Evolutionary conservation across 768 basidiomycete species (phyloP).

Genomic region (Guyanaporus albipodus): DNA sequence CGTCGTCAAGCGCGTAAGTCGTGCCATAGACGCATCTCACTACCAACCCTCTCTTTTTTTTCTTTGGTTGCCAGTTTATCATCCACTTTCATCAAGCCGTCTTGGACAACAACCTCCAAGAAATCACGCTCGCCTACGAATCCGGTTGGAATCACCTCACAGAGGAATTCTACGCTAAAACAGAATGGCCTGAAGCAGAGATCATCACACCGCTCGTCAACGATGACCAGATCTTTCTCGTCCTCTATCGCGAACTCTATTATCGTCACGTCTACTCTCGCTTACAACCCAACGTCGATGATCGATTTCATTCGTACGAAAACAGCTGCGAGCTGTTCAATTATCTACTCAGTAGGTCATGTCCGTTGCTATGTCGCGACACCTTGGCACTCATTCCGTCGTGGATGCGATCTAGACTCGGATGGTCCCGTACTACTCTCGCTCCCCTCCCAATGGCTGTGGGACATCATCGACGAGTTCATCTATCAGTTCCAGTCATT

Average conservation of each 20-base stretch:
- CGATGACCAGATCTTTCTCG: slow-evolving; percentile 94
- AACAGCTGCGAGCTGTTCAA: slow-evolving; percentile 99
- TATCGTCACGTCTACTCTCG: slow-evolving; percentile 96
- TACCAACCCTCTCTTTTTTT: slow-evolving; percentile 7
- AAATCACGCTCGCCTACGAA: slow-evolving; percentile 93
- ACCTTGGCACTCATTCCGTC: too few species aligned
- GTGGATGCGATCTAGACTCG: slow-evolving; percentile 54
- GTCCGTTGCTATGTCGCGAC: too few species aligned
- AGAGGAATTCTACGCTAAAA: slow-evolving; percentile 90
- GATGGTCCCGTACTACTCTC: slow-evolving; percentile 89
- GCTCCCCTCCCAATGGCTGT: slow-evolving; percentile 96
- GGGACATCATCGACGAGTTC: slow-evolving; percentile 97
- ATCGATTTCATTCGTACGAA: slow-evolving; percentile 96
- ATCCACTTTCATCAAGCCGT: slow-evolving; percentile 94
- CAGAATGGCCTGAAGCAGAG: slow-evolving; percentile 98
- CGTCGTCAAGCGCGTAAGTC: slow-evolving; percentile 78
- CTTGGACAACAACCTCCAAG: slow-evolving; percentile 81
- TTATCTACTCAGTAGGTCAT: slow-evolving; percentile 82
- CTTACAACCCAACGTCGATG: slow-evolving; percentile 91
- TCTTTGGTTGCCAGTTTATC: slow-evolving; percentile 62
- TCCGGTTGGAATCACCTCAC: slow-evolving; percentile 97
- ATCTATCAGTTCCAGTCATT: slow-evolving; percentile 99
- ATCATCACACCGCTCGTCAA: slow-evolving; percentile 91
- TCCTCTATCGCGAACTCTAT: slow-evolving; percentile 94
- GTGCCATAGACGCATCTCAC: background rate